Evolutionary conservation across 116 monocot genomes (phyloP).

Genomic region (Papilionanthe hybrid): DNA sequence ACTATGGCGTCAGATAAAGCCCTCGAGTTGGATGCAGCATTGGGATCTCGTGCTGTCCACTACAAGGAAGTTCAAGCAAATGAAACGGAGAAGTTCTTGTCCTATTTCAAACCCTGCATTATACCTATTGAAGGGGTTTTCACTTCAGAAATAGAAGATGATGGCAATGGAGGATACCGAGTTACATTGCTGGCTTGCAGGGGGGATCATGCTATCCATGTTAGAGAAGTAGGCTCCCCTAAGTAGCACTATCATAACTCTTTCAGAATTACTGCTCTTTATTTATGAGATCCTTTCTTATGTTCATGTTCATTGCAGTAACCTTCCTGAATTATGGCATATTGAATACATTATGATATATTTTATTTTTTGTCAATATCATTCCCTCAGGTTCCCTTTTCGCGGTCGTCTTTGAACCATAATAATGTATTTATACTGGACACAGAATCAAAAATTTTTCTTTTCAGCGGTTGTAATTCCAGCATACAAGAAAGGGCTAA

Average conservation of each 20-base stretch:
- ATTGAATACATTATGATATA: neutral
- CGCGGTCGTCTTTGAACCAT: slow-evolving; percentile 57
- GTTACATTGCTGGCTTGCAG: slow-evolving; percentile 33
- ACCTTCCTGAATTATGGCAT: neutral
- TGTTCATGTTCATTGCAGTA: neutral
- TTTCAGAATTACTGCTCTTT: neutral
- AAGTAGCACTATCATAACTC: neutral
- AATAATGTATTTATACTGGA: slow-evolving; percentile 56
- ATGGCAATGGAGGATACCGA: slow-evolving; percentile 8
- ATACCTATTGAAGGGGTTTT: slow-evolving; percentile 46
- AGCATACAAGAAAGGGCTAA: slow-evolving; percentile 55
- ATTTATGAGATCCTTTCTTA: neutral
- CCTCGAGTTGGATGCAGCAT: slow-evolving; percentile 40
- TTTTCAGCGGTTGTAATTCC: slow-evolving; percentile 54
- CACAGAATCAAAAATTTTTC: slow-evolving; percentile 47
- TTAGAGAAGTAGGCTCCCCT: slow-evolving; percentile 33
- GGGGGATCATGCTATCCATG: slow-evolving; percentile 45
- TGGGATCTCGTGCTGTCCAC: slow-evolving; percentile 54
- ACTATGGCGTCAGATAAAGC: slow-evolving; percentile 47
- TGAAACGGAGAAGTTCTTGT: slow-evolving; percentile 54
- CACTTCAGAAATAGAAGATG: slow-evolving; percentile 14
- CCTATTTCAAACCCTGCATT: slow-evolving; percentile 61
- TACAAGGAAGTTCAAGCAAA: slow-evolving; percentile 48
- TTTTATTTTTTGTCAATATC: neutral
- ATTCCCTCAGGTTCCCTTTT: slow-evolving; percentile 43